Evolutionary conservation across 2,329 filamentous ascomycete species (phyloP), one percentile per base, ranked within the genome.

Genomic region (Monosporascus sp.): DNA sequence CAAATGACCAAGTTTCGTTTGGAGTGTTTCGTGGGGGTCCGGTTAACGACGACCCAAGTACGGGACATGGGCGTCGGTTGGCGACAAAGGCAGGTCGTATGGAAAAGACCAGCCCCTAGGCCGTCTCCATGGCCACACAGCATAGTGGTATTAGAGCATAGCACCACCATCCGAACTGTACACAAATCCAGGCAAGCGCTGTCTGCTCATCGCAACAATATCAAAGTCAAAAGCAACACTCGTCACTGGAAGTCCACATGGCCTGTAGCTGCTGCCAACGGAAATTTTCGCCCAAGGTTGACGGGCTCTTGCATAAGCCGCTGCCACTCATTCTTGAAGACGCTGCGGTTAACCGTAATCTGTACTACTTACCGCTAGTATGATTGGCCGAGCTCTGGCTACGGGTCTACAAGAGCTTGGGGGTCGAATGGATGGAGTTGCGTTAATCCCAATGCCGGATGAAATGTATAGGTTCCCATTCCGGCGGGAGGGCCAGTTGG

Each of bases 261-360:
- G 53, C 42, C 50, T 38, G 55, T 25, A 41, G 52, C 51, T 41
- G 41, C 41, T 49, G 48, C 53, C 53, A 58, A 62, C 60, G 63
- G 59, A 62, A 57, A 59, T 63, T 61, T 60, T 56, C 48, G 47
- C 57, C 57, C 54, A 51, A 57, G 59, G 55, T 50, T 48, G 24
- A 45, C 56, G 58, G 62, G 37, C 59, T 55, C 47, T 52, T 60
- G 60, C 62, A 65, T 60, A 56, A 57, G 60, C 62, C 62, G 60
- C 63, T 64, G 59, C 63, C 62, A 64, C 56, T 61, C 57, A 59
- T 18, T 60, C 57, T 57, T 59, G 55, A 58, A 48, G 50, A 57
- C 42, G 36, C 59, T 66, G 64, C 60, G 62, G 52, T 48, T 53
- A 64, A 50, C 63, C 64, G 59, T 54, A 51, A 52, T 54, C 51